Conservation (phyloP, 768 basidiomycete species). For the Boletus pseudo-olivaceus region DNA sequence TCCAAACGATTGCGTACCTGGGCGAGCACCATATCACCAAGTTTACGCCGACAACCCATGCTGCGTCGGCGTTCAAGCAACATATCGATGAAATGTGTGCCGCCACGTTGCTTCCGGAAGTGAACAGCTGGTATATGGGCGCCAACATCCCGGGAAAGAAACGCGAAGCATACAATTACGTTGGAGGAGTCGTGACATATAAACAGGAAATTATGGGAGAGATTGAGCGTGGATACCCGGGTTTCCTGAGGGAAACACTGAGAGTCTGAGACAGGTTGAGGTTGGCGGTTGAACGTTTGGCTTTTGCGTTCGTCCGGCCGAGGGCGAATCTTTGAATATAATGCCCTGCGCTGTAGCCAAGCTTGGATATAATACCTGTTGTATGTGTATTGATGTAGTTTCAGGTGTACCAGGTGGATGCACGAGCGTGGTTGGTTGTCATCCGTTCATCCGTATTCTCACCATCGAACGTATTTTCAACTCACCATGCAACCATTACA, state of each 20-base stretch:
- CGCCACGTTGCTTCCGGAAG: not conserved
- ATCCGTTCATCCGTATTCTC: too few relatives aligned
- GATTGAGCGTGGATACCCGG: constrained; percentile 8
- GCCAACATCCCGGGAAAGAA: constrained; percentile 12
- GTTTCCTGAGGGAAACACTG: constrained; percentile 5
- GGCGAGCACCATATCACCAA: constrained; percentile 11
- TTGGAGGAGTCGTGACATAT: not conserved
- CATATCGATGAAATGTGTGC: not conserved
- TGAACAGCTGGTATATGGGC: constrained; percentile 4
- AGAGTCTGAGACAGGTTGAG: not conserved
- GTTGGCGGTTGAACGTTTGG: not conserved
- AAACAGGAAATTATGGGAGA: constrained; percentile 3
- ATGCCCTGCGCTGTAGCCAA: not conserved
- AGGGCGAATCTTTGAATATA: not conserved
- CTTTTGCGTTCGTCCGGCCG: not conserved
- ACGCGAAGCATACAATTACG: constrained; percentile 6
- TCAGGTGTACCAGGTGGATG: not conserved
- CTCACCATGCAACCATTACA: constrained; percentile 37
- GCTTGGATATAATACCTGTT: not conserved
- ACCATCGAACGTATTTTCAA: not conserved
- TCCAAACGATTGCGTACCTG: constrained; percentile 8
- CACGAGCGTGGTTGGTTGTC: not conserved
- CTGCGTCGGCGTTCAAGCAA: constrained; percentile 10
- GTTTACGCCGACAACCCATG: constrained; percentile 7
- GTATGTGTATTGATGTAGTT: not conserved